Evolutionary conservation across 1,284 basidiomycete species (phyloP).

Genomic region (Peniophora sp.): DNA sequence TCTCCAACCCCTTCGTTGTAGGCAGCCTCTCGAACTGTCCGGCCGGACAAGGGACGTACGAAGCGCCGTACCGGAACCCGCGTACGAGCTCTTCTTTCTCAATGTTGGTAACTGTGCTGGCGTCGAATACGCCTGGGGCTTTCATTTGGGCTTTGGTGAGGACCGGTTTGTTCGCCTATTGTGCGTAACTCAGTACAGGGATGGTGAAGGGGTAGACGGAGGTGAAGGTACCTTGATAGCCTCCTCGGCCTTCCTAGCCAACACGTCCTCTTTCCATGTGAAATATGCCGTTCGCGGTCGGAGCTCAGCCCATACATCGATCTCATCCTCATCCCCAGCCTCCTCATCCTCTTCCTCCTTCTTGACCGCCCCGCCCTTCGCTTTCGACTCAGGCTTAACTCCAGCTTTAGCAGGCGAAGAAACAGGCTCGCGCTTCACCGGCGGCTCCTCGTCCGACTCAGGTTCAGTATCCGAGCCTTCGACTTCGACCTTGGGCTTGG

Average conservation of each 20-base stretch:
- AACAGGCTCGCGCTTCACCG: no score
- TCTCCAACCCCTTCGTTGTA: conserved; percentile 79
- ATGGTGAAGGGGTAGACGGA: no score
- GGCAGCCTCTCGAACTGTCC: conserved; percentile 66
- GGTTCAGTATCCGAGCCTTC: no score
- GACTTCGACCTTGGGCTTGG: no score
- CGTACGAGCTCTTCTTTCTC: conserved; percentile 70
- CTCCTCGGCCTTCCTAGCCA: conserved; percentile 11
- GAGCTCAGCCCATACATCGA: conserved; percentile 41
- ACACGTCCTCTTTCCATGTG: conserved; percentile 2
- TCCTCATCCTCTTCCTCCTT: conserved; percentile 23
- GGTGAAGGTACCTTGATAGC: neutral
- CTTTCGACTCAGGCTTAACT: conserved; percentile 5
- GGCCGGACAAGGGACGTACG: conserved; percentile 80
- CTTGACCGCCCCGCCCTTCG: conserved; percentile 15
- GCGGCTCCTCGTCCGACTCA: no score
- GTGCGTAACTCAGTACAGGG: no score
- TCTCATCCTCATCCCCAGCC: conserved; percentile 22
- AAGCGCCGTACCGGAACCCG: conserved; percentile 91
- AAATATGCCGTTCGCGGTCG: conserved; percentile 53
- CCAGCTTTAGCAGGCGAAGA: no score
- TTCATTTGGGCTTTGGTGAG: no score
- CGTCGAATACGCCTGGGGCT: neutral
- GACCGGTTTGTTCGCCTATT: no score
- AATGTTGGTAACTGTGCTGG: conserved; percentile 33